Base-by-base conservation (phyloP, 139 green algal genomes). In the Deuterostichococcus epilithicus region DNA sequence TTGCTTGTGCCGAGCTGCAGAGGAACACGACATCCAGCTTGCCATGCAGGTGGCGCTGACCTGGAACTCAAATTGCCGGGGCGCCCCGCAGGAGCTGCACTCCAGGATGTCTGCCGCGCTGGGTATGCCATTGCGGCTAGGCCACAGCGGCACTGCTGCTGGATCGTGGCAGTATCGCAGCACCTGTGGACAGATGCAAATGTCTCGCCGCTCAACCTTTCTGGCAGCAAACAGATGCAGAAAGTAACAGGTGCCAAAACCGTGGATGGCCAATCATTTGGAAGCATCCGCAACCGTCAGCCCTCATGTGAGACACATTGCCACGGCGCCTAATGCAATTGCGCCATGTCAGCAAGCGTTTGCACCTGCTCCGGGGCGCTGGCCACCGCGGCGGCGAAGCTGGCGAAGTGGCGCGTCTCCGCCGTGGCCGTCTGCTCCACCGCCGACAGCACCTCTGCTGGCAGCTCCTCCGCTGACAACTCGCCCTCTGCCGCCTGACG, bases 111-210 rank as follows among this genome's bases (percentile, higher is more conserved):
- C 30, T 25, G 25, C 37, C 70, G 5, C 30, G 26, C 32, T 44
- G 1, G 89, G 87, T 15, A 77, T 38, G 59, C 72, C 52, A 30
- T 70, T 66, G 1, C 76, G 69, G 45, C 80, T 85, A 13, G 90
- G 90, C 88, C 88, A 94, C 80, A 94, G 86, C n/a, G 91, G 88
- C 35, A 59, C 18, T 0, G 87, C 90, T 0, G 77, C 86, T 10
- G 81, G 72, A 63, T 92, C 76, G 58, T 90, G 91, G 84, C 90
- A 93, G 84, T 97, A 96, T 13, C 92, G 87, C 70, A 97, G 73
- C 38, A 86, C 83, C 82, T 94, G 88, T 33, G 83, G 8, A 5
- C 73, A 8, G 42, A 8, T 13, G 13, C 42, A 52, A 8, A 23
- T 52, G 42, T 52, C 42, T 13, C 42, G 42, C 42, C 13, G 42